phyloP scores from a whole-genome alignment of 768 basidiomycete species.

The Termitomyces sp. region DNA sequence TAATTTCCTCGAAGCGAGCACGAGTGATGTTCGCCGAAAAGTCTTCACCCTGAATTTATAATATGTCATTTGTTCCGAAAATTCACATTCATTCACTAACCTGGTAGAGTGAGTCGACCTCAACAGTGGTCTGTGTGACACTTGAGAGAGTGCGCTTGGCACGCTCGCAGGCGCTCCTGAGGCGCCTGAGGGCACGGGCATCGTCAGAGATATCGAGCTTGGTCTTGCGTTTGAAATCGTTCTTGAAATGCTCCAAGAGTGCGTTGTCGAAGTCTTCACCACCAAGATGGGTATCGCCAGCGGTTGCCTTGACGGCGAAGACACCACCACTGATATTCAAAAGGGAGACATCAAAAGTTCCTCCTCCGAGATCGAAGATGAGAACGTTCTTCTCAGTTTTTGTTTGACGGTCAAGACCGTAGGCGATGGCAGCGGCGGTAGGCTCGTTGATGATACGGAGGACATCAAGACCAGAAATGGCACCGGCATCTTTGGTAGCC shows the following conservation, averaged over 20 bases:
- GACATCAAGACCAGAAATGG: conserved; percentile 96
- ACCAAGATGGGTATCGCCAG: conserved; percentile 98
- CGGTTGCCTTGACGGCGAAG: conserved; percentile 98
- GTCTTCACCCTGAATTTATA: conserved; percentile 73
- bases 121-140: conserved; percentile 97
- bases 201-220: conserved; percentile 97
- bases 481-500: conserved; percentile 98
- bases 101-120: conserved; percentile 98
- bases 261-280: conserved; percentile 99
- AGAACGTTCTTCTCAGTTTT: conserved; percentile 96
- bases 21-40: conserved; percentile 99
- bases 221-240: conserved; percentile 97
- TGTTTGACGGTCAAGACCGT: conserved; percentile 94
- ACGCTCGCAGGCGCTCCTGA: conserved; percentile 97
- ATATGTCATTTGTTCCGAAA: neutral
- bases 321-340: conserved; percentile 97
- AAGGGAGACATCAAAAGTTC: conserved; percentile 99
- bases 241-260: conserved; percentile 97
- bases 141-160: conserved; percentile 98
- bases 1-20: conserved; percentile 99
- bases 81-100: conserved; percentile 33
- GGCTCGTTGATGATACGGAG: conserved; percentile 99
- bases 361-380: conserved; percentile 99
- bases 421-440: conserved; percentile 98
- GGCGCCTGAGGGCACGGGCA: conserved; percentile 92